Evolutionary conservation across 2,329 filamentous ascomycete species (phyloP), one percentile per base, ranked within the genome.

Genomic region (Ophiostoma sp.): DNA sequence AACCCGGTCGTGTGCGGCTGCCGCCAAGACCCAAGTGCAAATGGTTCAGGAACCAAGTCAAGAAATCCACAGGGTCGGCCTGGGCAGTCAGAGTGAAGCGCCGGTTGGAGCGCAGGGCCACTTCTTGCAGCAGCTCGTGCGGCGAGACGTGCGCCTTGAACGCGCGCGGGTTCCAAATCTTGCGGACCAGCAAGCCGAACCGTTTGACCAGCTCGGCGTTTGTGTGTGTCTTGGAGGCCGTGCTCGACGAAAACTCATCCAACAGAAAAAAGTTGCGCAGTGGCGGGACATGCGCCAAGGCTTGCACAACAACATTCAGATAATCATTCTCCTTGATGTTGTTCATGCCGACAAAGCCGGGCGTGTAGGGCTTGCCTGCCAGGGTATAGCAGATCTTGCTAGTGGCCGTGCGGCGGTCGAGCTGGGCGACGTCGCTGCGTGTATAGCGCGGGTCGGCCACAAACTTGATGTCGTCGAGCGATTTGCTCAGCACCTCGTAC

Each of bases 281-380:
- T 3, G 96, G 95, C 25, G 91, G 86, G 33, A 98, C 94, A 82
- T 99, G 96, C 2, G 95, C 91, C 50, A 99, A 87, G 7, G 95
- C 92, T 82, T 99, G 96, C 68, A 97, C 92, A 2, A 98, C 89
- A 33, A 97, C 95, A 80, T 99, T 99, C 80, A 98, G 88, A 84
- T 99, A 99, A 85, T 99, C 96, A 83, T 99, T 99, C 74, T 96
- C 94, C 83, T 99, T 99, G 87, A 99, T 98, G 83, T 99, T 99
- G 87, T 99, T 99, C 93, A 99, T 97, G 77, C 96, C 96, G 75
- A 99, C 94, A 80, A 95, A 99, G 6, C 96, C 95, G 25, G 96
- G 96, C 77, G 91, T 91, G 83, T 99, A 99, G 80, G 92, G 90
- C 82, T 92, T 93, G 76, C 94, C 94, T 69, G 87, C 86, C 57